A percentile compares a stretch with the other conserved stretches of the same genome.
phyloP scores from a whole-genome alignment of 805 yeast genomes.

The Monosporozyma servazzii region DNA sequence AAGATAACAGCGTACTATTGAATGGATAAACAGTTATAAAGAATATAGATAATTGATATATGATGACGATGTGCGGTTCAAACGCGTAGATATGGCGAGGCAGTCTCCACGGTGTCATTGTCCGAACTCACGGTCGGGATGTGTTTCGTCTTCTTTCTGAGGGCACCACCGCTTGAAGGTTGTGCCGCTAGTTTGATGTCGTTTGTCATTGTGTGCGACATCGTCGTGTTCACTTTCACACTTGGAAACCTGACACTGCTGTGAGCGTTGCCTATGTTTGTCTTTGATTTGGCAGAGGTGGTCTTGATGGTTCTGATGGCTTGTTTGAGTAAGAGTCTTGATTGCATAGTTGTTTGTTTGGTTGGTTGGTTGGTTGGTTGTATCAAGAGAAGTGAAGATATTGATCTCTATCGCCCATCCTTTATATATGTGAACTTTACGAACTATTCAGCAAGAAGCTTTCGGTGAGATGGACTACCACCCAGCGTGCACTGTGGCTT shows the following conservation, averaged over 20 bases:
- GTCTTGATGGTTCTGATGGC: neutral
- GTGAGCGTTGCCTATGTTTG: neutral
- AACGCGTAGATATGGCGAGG: slow-evolving; percentile 20
- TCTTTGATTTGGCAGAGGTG: neutral
- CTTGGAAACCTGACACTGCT: neutral
- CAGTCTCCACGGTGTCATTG: slow-evolving; percentile 21
- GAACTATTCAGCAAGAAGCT: too few species aligned
- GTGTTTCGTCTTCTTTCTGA: neutral
- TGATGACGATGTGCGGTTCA: neutral
- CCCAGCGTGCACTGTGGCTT: too few species aligned
- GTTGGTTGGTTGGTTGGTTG: neutral
- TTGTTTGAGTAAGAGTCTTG: neutral
- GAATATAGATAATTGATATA: neutral
- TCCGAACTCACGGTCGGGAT: slow-evolving; percentile 17
- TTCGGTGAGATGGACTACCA: too few species aligned
- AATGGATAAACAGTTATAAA: too few species aligned
- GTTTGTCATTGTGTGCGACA: neutral
- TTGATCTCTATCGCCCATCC: too few species aligned
- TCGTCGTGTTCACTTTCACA: neutral
- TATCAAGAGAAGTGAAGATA: neutral
- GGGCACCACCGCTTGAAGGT: too few species aligned
- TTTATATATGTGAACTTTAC: too few species aligned
- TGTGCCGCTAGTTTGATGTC: neutral
- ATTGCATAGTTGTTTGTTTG: neutral
- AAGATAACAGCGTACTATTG: too few species aligned